Conservation (phyloP, 495 filamentous ascomycete species). For the Neurospora terricola region DNA sequence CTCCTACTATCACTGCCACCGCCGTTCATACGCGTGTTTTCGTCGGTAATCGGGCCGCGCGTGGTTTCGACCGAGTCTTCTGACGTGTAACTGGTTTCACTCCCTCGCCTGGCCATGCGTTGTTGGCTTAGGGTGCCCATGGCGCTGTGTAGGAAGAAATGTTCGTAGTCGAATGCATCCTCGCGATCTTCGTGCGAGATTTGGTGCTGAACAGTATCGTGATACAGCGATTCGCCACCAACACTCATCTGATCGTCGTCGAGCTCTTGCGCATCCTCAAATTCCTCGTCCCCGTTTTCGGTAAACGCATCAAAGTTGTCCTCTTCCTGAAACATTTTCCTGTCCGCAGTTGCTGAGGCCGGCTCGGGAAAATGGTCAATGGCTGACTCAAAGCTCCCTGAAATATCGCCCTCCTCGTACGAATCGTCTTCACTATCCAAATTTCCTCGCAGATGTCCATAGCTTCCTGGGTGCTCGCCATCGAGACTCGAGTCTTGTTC, state of each 20-base stretch:
- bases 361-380: constrained; percentile 6
- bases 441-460: background rate
- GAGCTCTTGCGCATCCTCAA: constrained; percentile 9
- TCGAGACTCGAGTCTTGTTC: constrained; percentile 23
- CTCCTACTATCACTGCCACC: background rate
- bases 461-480: constrained; percentile 5
- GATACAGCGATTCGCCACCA: constrained; percentile 45
- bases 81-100: constrained; percentile 49
- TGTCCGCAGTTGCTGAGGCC: background rate
- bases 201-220: constrained; percentile 42
- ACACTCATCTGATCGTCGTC: constrained; percentile 32
- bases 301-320: constrained; percentile 29
- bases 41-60: constrained; percentile 31
- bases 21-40: background rate
- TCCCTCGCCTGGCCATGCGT: constrained; percentile 36
- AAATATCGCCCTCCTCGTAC: background rate
- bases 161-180: constrained; percentile 95
- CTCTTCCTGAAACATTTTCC: constrained; percentile 7
- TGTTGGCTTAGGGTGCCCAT: constrained; percentile 57
- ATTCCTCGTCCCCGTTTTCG: constrained; percentile 22
- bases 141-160: constrained; percentile 86
- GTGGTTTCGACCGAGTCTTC: constrained; percentile 71
- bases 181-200: constrained; percentile 83
- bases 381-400: constrained; percentile 2
- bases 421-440: background rate